These are phyloP conservation scores for Wallacemonas sp. DNA, from an alignment of 208 protist genomes.

Conservation along the genomic window DNA sequence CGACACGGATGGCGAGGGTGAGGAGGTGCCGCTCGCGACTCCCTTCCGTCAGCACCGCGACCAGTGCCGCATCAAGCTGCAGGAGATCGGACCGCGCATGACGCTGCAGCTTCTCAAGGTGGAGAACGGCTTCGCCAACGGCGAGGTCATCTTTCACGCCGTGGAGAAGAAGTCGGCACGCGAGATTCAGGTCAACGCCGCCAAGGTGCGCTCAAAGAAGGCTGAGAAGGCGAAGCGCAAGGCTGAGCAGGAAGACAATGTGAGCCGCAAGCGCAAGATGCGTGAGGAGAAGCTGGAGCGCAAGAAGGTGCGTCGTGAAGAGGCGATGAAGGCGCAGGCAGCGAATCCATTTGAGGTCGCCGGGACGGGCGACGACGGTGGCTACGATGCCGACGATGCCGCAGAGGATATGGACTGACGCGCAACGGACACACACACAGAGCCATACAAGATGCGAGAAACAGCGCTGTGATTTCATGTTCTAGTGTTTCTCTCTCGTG, in stretches of 20 bases:
- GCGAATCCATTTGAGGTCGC: constrained; percentile 79
- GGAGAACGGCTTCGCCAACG: constrained; percentile 86
- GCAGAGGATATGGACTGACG: constrained; percentile 1
- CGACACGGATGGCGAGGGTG: constrained; percentile 91
- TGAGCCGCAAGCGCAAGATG: constrained; percentile 55
- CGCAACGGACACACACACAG: no score
- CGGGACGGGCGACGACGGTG: constrained; percentile 33
- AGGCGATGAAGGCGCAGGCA: constrained; percentile 57
- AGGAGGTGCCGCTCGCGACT: constrained; percentile 86
- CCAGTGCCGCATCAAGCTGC: constrained; percentile 91
- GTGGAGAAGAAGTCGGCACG: constrained; percentile 59
- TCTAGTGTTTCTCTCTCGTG: no score
- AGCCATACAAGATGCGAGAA: no score
- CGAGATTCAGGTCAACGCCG: constrained; percentile 69
- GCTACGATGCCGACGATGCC: constrained; percentile 53
- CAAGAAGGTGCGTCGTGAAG: constrained; percentile 70
- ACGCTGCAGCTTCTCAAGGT: constrained; percentile 90
- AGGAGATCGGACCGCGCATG: constrained; percentile 91
- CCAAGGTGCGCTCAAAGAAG: constrained; percentile 68
- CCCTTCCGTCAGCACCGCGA: constrained; percentile 87
- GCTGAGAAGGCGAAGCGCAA: constrained; percentile 71
- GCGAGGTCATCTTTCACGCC: constrained; percentile 86
- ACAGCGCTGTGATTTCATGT: no score
- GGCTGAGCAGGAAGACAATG: constrained; percentile 83
- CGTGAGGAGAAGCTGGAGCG: constrained; percentile 56